phyloP scores from a whole-genome alignment of 495 filamentous ascomycete species.

The Penicillium argentinense region DNA sequence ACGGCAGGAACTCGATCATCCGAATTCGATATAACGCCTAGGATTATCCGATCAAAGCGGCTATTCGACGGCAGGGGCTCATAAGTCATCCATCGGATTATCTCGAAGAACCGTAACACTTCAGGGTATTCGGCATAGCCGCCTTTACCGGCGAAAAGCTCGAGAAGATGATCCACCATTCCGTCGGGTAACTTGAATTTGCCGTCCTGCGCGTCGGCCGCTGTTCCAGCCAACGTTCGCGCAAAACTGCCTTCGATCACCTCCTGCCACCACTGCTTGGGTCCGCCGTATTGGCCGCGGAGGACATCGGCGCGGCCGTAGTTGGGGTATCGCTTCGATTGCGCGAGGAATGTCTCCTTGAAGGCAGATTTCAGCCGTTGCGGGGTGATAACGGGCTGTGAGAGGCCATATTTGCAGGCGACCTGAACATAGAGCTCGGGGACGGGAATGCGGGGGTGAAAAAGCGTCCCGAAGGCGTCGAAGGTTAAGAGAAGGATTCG shows the following conservation, averaged over 20 bases:
- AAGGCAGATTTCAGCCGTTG: constrained; percentile 34
- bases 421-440: constrained; percentile 60
- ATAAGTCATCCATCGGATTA: constrained; percentile 33
- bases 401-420: constrained; percentile 58
- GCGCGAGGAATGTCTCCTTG: constrained; percentile 50
- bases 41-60: constrained; percentile 38
- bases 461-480: constrained; percentile 78
- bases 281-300: constrained; percentile 46
- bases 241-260: constrained; percentile 44
- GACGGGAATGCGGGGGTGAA: constrained; percentile 60
- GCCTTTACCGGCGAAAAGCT: constrained; percentile 58
- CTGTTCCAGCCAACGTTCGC: constrained; percentile 9
- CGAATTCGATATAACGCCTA: constrained; percentile 76
- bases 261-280: constrained; percentile 71
- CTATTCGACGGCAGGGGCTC: not conserved
- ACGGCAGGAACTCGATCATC: constrained; percentile 68
- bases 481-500: constrained; percentile 63
- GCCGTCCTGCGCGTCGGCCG: not conserved
- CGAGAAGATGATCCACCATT: constrained; percentile 54
- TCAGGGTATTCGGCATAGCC: constrained; percentile 63
- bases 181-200: constrained; percentile 32
- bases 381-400: constrained; percentile 28
- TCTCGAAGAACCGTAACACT: constrained; percentile 52
- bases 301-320: constrained; percentile 57
- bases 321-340: constrained; percentile 57